phyloP scores from a whole-genome alignment of 2,329 filamentous ascomycete genomes.

The Tolypocladium cylindrosporum region DNA sequence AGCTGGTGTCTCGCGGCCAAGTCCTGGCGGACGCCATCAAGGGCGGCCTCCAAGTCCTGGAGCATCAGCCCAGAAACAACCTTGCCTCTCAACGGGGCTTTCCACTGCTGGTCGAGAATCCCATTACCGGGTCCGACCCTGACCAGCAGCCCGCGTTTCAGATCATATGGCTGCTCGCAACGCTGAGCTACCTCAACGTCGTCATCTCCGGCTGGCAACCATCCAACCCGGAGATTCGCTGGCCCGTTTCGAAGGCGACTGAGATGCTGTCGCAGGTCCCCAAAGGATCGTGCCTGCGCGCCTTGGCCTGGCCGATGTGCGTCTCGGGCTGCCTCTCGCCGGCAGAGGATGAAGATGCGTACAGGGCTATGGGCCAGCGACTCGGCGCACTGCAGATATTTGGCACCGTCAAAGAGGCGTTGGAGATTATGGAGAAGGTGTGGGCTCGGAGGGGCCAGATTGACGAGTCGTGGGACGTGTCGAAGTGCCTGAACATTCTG shows the following conservation, averaged over 20 bases:
- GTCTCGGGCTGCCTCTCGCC: conserved; percentile 30
- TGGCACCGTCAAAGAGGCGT: conserved; percentile 32
- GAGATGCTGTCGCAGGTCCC: conserved; percentile 23
- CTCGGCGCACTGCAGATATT: conserved; percentile 34
- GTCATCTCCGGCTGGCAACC: conserved; percentile 43
- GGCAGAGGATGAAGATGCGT: conserved; percentile 29
- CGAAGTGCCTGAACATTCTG: conserved; percentile 29
- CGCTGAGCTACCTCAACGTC: conserved; percentile 35
- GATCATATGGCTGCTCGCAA: conserved; percentile 37
- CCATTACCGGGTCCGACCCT: conserved; percentile 9
- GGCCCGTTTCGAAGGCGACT: conserved; percentile 20
- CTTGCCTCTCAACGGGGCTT: not conserved
- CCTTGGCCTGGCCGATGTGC: conserved; percentile 30
- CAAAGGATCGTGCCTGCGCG: conserved; percentile 19
- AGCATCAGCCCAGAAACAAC: conserved; percentile 8
- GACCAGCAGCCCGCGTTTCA: conserved; percentile 17
- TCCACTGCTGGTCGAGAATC: conserved; percentile 7
- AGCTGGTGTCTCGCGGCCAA: conserved; percentile 34
- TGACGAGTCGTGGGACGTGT: conserved; percentile 33
- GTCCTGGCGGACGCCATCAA: conserved; percentile 28
- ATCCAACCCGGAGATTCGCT: conserved; percentile 28
- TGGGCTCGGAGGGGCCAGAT: conserved; percentile 29
- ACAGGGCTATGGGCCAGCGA: conserved; percentile 26
- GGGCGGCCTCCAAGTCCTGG: conserved; percentile 18
- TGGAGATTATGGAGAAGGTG: conserved; percentile 35